Conservation (phyloP, 768 basidiomycete species). For the Strobilomyces echinocephalus region DNA sequence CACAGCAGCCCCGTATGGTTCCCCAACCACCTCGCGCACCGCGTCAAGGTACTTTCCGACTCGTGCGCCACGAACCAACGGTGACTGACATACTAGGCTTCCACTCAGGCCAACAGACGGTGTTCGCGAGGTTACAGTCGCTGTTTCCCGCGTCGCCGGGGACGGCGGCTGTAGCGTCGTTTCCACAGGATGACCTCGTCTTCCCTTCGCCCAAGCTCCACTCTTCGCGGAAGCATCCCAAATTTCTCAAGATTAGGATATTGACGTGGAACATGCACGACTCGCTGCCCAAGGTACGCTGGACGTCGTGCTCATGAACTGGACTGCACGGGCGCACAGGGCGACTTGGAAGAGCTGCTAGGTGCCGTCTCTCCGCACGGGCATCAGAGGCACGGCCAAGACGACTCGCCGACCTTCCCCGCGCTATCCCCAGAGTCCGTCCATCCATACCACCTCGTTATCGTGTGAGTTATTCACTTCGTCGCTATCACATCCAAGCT, state of each 20-base stretch:
- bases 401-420: constrained; percentile 36
- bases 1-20: constrained; percentile 17
- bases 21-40: constrained; percentile 12
- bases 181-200: constrained; percentile 19
- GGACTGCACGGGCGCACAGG: constrained; percentile 39
- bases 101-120: constrained; percentile 34
- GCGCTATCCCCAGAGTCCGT: constrained; percentile 43
- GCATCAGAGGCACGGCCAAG: constrained; percentile 29
- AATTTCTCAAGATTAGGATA: constrained; percentile 62
- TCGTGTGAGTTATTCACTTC: constrained; percentile 49
- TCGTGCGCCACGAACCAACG: constrained; percentile 3
- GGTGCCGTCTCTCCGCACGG: constrained; percentile 47
- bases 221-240: constrained; percentile 27
- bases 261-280: constrained; percentile 88
- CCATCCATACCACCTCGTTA: constrained; percentile 76
- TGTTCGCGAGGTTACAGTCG: constrained; percentile 49
- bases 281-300: constrained; percentile 62
- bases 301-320: background rate
- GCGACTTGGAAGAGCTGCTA: constrained; percentile 67
- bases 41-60: constrained; percentile 18
- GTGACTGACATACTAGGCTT: background rate
- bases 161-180: constrained; percentile 15
- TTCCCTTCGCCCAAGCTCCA: constrained; percentile 22
- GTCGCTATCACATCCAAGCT: constrained; percentile 2
- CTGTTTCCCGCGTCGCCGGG: constrained; percentile 41